Evolutionary conservation across 305 asterid genomes (phyloP).

Genomic region (Fraxinus nigra): DNA sequence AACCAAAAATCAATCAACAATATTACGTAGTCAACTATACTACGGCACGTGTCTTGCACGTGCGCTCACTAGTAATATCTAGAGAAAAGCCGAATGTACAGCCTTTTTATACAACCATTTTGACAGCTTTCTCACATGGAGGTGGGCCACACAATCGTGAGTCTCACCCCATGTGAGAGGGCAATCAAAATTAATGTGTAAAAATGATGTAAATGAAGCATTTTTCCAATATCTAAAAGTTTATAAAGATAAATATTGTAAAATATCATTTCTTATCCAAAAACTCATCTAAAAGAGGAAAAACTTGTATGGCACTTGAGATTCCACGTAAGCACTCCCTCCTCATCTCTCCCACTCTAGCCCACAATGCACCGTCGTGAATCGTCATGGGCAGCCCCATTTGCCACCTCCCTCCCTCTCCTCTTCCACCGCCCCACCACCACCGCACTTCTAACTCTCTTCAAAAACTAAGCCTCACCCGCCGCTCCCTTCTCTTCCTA

Average conservation of each 20-base stretch:
- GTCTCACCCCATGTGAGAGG: too few relatives aligned
- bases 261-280: constrained; percentile 11
- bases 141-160: too few relatives aligned
- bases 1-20: too few relatives aligned
- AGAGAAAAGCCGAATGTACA: too few relatives aligned
- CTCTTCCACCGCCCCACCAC: constrained; percentile 37
- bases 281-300: background rate
- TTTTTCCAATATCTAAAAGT: too few relatives aligned
- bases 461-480: constrained; percentile 27
- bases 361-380: constrained; percentile 29
- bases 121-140: too few relatives aligned
- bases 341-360: background rate
- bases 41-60: too few relatives aligned
- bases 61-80: too few relatives aligned
- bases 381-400: constrained; percentile 54
- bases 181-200: too few relatives aligned
- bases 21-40: too few relatives aligned
- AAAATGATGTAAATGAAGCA: too few relatives aligned
- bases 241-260: background rate
- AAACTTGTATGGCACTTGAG: constrained; percentile 37
- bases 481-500: constrained; percentile 64
- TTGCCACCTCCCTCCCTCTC: constrained; percentile 34
- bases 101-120: too few relatives aligned
- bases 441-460: constrained; percentile 26
- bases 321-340: constrained; percentile 29